Base-by-base conservation (phyloP, 106 monocot genomes). In the Phalaenopsis equestris region DNA sequence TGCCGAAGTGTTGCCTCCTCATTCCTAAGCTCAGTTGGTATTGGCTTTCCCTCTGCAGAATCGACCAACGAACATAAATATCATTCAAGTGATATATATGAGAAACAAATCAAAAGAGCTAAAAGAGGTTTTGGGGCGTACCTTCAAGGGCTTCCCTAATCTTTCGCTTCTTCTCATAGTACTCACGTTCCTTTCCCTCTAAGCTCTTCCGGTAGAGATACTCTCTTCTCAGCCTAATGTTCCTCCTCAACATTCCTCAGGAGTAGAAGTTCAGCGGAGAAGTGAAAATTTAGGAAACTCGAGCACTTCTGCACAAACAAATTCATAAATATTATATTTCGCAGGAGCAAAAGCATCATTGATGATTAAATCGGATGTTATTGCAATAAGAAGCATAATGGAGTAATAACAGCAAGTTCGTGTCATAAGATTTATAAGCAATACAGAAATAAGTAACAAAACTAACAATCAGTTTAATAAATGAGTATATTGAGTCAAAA, bases 21-120 rank as follows among this genome's bases (percentile, higher is more conserved):
- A 45, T 91, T 93, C 58, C 91, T 83, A 47, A 93, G 93, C 84
- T 93, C 93, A 55, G 93, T 89, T 7, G 93, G 93, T 74, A 93
- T 93, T 64, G 93, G 91, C 84, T 91, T 93, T 37, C 93, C 91
- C 86, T 91, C 93, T 86, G 56, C 36, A 23, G 23, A 11, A 41
- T 14, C 0, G 56, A 46, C 4, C 55, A 45, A 56, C 10, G 2
- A 43, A 6, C 5, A 67, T 36, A 75, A 46, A 61, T 11, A 48
- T 8, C 11, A 23, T 12, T 23, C 24, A 55, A 24, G 39, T 75
- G n/a, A 61, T 43, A 43, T 6, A 45, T 6, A 65, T 67, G 17
- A 67, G 12, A 67, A 67, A 47, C 64, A 24, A 14, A 82, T 39
- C 56, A 41, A 61, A 24, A 75, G 16, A 84, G 10, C 9, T 74